Conservation (phyloP, 208 protist species). For the Angomonas deanei region DNA sequence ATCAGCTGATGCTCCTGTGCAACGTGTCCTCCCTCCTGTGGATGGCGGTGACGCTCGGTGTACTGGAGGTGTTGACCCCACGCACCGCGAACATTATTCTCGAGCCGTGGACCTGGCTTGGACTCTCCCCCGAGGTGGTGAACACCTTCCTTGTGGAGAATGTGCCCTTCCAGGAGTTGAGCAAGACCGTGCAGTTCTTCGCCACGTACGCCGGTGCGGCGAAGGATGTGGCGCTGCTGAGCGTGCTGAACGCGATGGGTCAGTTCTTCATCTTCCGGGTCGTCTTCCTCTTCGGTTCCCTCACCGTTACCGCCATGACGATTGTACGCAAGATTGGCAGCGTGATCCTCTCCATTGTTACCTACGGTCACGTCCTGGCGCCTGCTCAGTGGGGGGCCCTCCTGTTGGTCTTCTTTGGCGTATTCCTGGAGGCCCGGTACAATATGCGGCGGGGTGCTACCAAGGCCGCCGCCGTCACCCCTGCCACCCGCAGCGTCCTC, state of each 20-base stretch:
- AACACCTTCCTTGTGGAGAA: slow-evolving; percentile 1
- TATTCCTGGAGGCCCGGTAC: slow-evolving; percentile 45
- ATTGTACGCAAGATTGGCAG: slow-evolving; percentile 74
- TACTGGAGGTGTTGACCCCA: slow-evolving; percentile 29
- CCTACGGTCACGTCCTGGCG: slow-evolving; percentile 56
- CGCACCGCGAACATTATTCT: slow-evolving; percentile 9
- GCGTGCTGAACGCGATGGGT: slow-evolving; percentile 56
- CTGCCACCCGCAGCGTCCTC: background rate
- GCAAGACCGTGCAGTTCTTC: slow-evolving; percentile 42
- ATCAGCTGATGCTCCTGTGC: slow-evolving; percentile 56
- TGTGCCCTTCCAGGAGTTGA: slow-evolving; percentile 53
- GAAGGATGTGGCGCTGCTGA: slow-evolving; percentile 56
- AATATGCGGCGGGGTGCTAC: slow-evolving; percentile 15
- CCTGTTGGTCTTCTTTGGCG: slow-evolving; percentile 39
- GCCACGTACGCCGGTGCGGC: slow-evolving; percentile 37
- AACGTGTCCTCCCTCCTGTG: slow-evolving; percentile 46
- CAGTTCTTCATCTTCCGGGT: slow-evolving; percentile 82
- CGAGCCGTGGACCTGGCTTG: slow-evolving; percentile 20
- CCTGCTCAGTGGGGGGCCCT: slow-evolving; percentile 52
- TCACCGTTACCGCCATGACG: slow-evolving; percentile 77
- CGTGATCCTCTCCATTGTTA: slow-evolving; percentile 69
- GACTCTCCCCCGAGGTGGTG: background rate
- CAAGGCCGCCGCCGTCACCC: background rate
- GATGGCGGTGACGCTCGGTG: slow-evolving; percentile 19
- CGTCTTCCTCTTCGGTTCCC: slow-evolving; percentile 69